Base-by-base conservation (phyloP, 208 protist species). In the Acanthamoeba quina region DNA sequence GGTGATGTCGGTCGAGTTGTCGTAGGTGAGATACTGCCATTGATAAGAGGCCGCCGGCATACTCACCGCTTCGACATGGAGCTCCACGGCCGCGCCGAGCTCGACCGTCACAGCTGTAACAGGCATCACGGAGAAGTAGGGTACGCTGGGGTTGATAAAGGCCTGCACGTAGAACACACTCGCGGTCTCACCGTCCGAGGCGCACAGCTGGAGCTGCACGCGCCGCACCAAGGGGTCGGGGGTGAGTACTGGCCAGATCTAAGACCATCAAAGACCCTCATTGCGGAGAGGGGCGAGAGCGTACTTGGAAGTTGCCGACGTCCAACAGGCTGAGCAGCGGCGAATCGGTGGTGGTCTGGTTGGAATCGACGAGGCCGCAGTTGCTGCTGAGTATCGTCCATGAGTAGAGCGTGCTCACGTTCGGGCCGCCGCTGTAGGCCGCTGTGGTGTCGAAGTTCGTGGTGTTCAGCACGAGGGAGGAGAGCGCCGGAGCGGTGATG, bases 291-390 rank as follows among this genome's bases (percentile, higher is more conserved):
- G 26, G 66, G 3, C 5, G 11, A 76, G 29, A 47, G 44, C 5
- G 11, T 37, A 85, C 76, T 44, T 85, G 76, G 21, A 88, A 88
- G 49, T 88, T 88, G 44, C 78, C 78, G 5, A 62, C 52, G n/a
- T 88, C 78, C 9, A 88, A 52, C 47, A 88, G 52, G 15, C 21
- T 64, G n/a, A 88, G 52, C 26, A 13, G 21, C 5, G 78, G 78
- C 7, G 49, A n/a, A 2, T 29, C 78, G 0, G 78, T 88, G 21
- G 44, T n/a, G 10, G 78, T 88, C 15, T n/a, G 7, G 21, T 88
- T 88, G 29, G 44, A 21, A 24, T 34, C 13, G 17, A 88, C 78
- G 29, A 88, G 21, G 11, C 78, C 78, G 31, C 78, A 88, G 31
- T 88, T 88, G 49, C n/a, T 62, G 19, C 78, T 88, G 2, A 88